These are phyloP conservation scores for Oryza meridionalis DNA, from an alignment of 176 grass and related monocot species.

Conservation along the genomic window DNA sequence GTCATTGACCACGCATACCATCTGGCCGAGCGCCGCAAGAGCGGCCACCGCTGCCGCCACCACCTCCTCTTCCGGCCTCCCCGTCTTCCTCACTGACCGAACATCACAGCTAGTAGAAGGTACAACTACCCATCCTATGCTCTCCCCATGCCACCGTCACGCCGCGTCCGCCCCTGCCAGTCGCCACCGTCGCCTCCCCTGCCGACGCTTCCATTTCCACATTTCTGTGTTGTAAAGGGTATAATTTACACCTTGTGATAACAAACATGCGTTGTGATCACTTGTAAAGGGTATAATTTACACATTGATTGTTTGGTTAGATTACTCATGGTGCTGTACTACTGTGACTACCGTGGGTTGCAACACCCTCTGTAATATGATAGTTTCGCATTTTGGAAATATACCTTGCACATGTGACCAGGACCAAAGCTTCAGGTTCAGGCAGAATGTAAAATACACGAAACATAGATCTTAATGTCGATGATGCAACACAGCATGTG, in stretches of 20 bases:
- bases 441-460: no score
- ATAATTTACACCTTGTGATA: no score
- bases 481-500: neutral
- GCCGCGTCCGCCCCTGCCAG: neutral
- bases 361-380: no score
- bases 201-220: neutral
- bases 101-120: neutral
- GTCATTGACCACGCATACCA: neutral
- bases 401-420: no score
- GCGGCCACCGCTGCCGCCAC: neutral
- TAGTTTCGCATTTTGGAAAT: no score
- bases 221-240: no score
- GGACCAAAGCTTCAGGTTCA: no score
- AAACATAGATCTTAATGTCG: neutral
- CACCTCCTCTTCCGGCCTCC: neutral
- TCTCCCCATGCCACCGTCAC: neutral
- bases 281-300: no score
- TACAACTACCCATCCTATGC: neutral
- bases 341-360: no score
- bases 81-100: neutral
- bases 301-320: no score
- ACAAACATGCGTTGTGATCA: no score
- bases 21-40: neutral
- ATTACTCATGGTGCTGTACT: no score
- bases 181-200: neutral